Conservation (phyloP, 495 filamentous ascomycete genomes). For the Ascodesmis nigricans region DNA sequence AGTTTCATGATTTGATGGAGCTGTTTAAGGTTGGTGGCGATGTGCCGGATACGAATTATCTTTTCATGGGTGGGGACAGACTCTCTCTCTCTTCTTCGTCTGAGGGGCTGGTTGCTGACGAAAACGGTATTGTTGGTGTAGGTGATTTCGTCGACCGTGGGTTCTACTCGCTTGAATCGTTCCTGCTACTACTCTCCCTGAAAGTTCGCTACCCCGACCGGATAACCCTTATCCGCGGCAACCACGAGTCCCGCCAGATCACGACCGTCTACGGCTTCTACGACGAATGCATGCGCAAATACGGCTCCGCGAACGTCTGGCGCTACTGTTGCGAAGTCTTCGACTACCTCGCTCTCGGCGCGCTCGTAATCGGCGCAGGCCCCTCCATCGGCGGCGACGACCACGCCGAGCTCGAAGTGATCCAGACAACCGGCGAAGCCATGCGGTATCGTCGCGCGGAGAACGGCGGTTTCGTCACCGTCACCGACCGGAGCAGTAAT, state of each 20-base stretch:
- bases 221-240: conserved; percentile 89
- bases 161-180: conserved; percentile 93
- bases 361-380: conserved; percentile 75
- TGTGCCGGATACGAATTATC: conserved; percentile 91
- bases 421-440: conserved; percentile 49
- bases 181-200: conserved; percentile 79
- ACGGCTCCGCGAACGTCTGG: conserved; percentile 95
- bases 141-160: conserved; percentile 95
- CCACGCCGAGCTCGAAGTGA: conserved; percentile 80
- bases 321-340: conserved; percentile 97
- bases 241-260: conserved; percentile 94
- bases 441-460: conserved; percentile 23
- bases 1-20: conserved; percentile 98
- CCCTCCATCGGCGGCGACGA: conserved; percentile 41
- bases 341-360: conserved; percentile 88
- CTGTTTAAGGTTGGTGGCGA: conserved; percentile 89
- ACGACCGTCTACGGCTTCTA: conserved; percentile 98
- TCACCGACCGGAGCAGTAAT: conserved; percentile 3
- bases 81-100: conserved; percentile 2
- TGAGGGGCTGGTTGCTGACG: not conserved
- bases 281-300: conserved; percentile 93
- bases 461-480: conserved; percentile 23
- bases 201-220: conserved; percentile 97
- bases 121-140: too few species aligned
- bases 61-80: conserved; percentile 66